phyloP scores from a whole-genome alignment of 2,329 filamentous ascomycete species.

The Pleurostoma richardsiae region DNA sequence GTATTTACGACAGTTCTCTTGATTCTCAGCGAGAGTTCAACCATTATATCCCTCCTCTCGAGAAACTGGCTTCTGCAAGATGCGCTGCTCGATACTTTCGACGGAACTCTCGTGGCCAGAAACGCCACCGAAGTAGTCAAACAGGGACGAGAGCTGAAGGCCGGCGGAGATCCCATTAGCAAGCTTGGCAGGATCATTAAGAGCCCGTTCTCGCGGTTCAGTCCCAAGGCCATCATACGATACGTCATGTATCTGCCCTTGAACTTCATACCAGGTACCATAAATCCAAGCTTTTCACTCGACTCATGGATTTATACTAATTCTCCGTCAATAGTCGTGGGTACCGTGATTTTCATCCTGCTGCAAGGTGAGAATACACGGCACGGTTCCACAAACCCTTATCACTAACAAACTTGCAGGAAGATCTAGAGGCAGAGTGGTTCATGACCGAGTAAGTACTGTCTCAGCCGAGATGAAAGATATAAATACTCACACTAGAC shows the following conservation, averaged over 20 bases:
- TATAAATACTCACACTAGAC: conserved; percentile 41
- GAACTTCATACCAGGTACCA: conserved; percentile 75
- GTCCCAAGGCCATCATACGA: conserved; percentile 61
- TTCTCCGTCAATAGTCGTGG: conserved; percentile 52
- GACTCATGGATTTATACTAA: background rate
- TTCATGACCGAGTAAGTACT: conserved; percentile 48
- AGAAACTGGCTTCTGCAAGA: conserved; percentile 76
- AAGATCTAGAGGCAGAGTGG: conserved; percentile 38
- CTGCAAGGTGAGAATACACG: conserved; percentile 54
- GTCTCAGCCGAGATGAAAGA: conserved; percentile 4
- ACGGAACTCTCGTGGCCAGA: conserved; percentile 58
- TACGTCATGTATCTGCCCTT: conserved; percentile 84
- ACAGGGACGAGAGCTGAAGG: conserved; percentile 68
- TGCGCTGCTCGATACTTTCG: conserved; percentile 82
- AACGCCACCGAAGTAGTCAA: conserved; percentile 58
- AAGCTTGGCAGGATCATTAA: conserved; percentile 54
- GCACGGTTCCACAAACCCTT: background rate
- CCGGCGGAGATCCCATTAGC: conserved; percentile 50
- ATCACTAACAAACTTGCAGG: conserved; percentile 22
- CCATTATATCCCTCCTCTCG: conserved; percentile 51
- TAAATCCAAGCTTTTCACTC: background rate
- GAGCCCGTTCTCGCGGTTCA: conserved; percentile 51
- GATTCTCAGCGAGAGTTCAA: conserved; percentile 58
- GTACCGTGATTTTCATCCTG: conserved; percentile 74
- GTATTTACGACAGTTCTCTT: conserved; percentile 68